Evolutionary conservation across 805 yeast genomes (phyloP), one percentile per base, ranked within the genome.

Genomic region (Huiozyma naganishii): DNA sequence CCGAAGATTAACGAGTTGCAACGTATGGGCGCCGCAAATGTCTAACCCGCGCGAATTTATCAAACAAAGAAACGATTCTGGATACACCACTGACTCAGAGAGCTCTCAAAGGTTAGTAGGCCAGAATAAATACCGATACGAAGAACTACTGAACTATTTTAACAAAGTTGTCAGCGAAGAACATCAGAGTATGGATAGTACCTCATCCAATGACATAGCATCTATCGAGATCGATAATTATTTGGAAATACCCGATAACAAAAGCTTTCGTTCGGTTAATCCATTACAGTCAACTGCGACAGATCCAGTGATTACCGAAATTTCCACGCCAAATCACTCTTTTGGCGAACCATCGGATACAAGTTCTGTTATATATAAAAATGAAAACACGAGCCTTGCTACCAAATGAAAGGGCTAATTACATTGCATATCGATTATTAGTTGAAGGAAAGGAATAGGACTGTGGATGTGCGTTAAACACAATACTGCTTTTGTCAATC

Each of bases 1-100:
- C 50, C 84, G 81, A 54, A 71, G 98, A 47, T 69, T 92, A 41
- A 75, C 56, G 42, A 65, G 70, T 49, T 66, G 66, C 27, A 67
- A 52, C 35, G 52, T 54, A 34, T 53, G 58, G 52, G 54, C 52
- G 5, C 49, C 58, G 27, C 62, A 52, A 41, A 49, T 54, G 4
- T 40, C 37, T 12, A 39, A 29, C 7, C 8, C 40, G 12, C 9
- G 39, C 11, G 12, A 44, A 7, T 33, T 44, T 37, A 46, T 46
- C 29, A 43, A 40, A 32, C 39, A 43, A n/a, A 48, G 47, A 36
- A 40, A 39, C 13, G 23, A 38, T 1, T 36, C 47, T 6, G 43
- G 40, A 10, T 39, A 45, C 17, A 29, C 46, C n/a, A 48, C 47
- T 38, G 49, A 44, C 27, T 46, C 57, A 2, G 47, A 45, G 33